Evolutionary conservation across 306 rosid genomes (phyloP).

Genomic region (Comarum palustre): DNA sequence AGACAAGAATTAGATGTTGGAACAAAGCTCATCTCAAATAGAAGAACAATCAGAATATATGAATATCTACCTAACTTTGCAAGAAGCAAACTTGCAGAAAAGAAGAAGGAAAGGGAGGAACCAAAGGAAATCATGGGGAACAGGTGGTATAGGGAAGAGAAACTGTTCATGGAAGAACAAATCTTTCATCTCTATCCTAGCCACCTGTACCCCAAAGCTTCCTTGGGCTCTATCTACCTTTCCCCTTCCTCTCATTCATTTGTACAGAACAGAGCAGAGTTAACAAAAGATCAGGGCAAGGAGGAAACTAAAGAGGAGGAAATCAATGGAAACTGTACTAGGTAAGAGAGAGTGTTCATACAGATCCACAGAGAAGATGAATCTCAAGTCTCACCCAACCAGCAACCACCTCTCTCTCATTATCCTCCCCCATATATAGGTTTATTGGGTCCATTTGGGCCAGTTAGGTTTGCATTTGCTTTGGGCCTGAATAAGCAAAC

Average conservation of each 20-base stretch:
- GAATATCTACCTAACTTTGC: neutral
- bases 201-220: constrained; percentile 42
- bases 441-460: neutral
- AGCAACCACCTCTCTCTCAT: neutral
- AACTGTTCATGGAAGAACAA: neutral
- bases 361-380: neutral
- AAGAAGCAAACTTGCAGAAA: neutral
- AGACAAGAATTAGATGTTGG: neutral
- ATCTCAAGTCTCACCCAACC: neutral
- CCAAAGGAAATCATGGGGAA: constrained; percentile 26
- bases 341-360: neutral
- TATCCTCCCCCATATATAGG: neutral
- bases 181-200: constrained; percentile 18
- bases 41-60: neutral
- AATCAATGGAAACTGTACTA: too few species aligned
- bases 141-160: constrained; percentile 32
- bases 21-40: neutral
- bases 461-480: neutral
- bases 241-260: constrained; percentile 27
- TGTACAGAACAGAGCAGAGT: neutral
- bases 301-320: too few species aligned
- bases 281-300: too few species aligned
- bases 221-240: constrained; percentile 29
- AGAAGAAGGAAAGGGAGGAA: neutral
- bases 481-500: neutral